Base-by-base conservation (phyloP, 2,329 filamentous ascomycete species). In the Fusarium sp. region DNA sequence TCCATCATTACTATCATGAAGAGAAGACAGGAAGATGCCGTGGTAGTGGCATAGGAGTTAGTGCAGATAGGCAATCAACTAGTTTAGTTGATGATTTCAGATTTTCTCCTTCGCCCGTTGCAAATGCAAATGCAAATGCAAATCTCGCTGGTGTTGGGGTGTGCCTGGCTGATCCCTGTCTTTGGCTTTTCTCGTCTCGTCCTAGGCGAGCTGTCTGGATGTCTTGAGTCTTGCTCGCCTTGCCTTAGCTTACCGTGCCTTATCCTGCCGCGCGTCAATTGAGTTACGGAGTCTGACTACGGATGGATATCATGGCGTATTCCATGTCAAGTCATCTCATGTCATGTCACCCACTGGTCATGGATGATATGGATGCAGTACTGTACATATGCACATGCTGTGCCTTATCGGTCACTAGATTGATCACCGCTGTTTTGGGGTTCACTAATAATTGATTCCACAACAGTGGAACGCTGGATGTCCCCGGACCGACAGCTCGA, bases 181-280 rank as follows among this genome's bases (percentile, higher is more conserved):
- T 43, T 37, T 52, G 43, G 26, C 28, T 37, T 57, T 38, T 29
- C 47, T 49, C 48, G 44, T 50, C 55, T 28, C 23, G 50, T 39
- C 38, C 20, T 54, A 54, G 54, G 16, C 54, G 28, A 54, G 46
- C 47, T 57, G 50, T 56, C 38, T 65, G 35, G 54, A 31, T 69
- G 37, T 49, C 44, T 64, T 28, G 46, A 56, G 16, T 26, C 53
- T 63, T 61, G 49, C 57, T 67, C 62, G 63, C 52, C 52, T 65
- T 63, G 41, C 62, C 41, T 59, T 64, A 52, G 38, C 53, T 44
- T 46, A 48, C 44, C 28, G 31, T 64, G 38, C 59, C 60, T 64
- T 63, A 64, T 58, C 50, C 59, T 64, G 61, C 61, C 61, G 61
- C 61, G 61, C 61, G 61, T 64, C 61, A 64, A 64, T 63, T 64